Conservation (phyloP, 2,329 filamentous ascomycete genomes). For the Epichloe hybrida region DNA sequence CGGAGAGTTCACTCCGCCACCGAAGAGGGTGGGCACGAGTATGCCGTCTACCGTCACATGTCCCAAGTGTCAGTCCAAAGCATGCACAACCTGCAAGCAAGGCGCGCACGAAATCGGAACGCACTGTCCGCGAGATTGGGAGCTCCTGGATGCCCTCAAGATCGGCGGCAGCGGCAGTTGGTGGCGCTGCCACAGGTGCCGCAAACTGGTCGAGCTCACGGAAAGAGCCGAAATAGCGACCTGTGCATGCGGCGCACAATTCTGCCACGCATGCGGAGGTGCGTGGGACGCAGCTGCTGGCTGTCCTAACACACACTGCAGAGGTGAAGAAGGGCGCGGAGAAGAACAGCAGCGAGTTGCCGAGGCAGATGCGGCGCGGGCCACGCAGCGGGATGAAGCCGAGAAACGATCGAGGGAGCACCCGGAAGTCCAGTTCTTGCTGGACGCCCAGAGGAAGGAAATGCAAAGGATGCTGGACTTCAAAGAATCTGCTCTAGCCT, state of each 20-base stretch:
- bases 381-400: conserved; percentile 30
- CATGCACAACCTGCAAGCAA: conserved; percentile 50
- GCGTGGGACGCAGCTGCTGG: conserved; percentile 42
- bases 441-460: conserved; percentile 34
- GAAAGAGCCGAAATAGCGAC: conserved; percentile 50
- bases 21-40: conserved; percentile 36
- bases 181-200: conserved; percentile 55
- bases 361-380: conserved; percentile 33
- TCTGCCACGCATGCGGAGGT: conserved; percentile 54
- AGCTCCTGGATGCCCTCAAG: conserved; percentile 44
- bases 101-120: conserved; percentile 40
- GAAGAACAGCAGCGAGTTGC: conserved; percentile 35
- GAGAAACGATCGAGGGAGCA: conserved; percentile 31
- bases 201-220: conserved; percentile 47
- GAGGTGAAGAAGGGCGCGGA: conserved; percentile 29
- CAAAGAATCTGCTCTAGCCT: conserved; percentile 31
- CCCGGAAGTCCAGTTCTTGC: conserved; percentile 30
- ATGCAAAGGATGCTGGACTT: conserved; percentile 38
- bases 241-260: conserved; percentile 53
- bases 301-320: conserved; percentile 43
- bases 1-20: conserved; percentile 44
- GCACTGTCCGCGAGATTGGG: conserved; percentile 50
- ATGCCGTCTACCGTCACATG: conserved; percentile 42
- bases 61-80: conserved; percentile 39
- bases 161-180: conserved; percentile 49